These are phyloP conservation scores for Chaetomium sp. DNA, from an alignment of 2,329 filamentous ascomycete genomes.

Conservation along the genomic window DNA sequence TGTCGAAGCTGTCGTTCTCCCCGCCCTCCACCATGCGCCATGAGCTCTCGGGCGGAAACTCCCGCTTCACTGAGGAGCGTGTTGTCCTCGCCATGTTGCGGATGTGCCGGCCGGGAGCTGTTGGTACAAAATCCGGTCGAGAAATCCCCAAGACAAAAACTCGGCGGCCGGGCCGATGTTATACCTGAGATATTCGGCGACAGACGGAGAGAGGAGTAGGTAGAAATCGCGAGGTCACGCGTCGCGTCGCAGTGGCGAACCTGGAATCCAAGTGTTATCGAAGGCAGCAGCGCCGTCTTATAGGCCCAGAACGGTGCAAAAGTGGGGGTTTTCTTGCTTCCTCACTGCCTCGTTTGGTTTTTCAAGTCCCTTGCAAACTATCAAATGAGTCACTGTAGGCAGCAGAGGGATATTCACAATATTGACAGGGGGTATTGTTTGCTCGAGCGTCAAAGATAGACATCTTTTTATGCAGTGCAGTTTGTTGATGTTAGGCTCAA, in stretches of 20 bases:
- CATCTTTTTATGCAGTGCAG: background rate
- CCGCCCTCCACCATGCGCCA: constrained; percentile 63
- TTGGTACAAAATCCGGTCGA: background rate
- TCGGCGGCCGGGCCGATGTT: background rate
- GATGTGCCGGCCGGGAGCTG: constrained; percentile 1
- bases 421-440: background rate
- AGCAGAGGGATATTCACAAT: constrained; percentile 14
- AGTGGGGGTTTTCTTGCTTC: constrained; percentile 17
- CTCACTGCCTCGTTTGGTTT: background rate
- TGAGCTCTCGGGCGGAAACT: constrained; percentile 54
- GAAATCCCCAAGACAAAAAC: background rate
- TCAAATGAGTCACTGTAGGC: constrained; percentile 29
- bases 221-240: constrained; percentile 27
- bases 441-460: constrained; percentile 5
- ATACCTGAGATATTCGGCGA: constrained; percentile 16
- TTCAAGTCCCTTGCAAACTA: constrained; percentile 13
- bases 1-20: constrained; percentile 63
- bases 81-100: constrained; percentile 24
- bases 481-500: background rate
- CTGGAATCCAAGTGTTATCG: background rate
- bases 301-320: constrained; percentile 16
- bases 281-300: constrained; percentile 30
- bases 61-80: constrained; percentile 33
- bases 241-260: constrained; percentile 26
- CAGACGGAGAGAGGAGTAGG: background rate